Evolutionary conservation across 2,329 filamentous ascomycete species (phyloP), one percentile per base, ranked within the genome.

Genomic region (Ophiocordyceps camponoti-floridani): DNA sequence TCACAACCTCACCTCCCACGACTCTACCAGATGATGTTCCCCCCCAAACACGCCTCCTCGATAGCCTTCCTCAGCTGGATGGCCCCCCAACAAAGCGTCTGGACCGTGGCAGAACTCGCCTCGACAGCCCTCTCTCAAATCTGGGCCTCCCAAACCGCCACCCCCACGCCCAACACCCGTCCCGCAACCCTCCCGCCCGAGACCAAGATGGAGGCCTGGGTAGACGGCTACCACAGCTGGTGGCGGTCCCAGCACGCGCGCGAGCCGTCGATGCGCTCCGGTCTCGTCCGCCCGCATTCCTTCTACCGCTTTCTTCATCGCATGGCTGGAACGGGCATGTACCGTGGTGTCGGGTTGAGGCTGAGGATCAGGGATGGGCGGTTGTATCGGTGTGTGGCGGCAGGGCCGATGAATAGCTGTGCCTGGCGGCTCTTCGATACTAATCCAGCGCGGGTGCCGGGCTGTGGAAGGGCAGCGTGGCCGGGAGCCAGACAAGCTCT

Each of bases 11-110:
- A 53, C 0, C 53, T 63, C 4, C 56, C 59, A 8, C 47, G 56
- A 2, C 52, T 68, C 3, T 68, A 62, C 45, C 59, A 61, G 42
- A 65, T 65, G 48, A 51, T 67, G 2, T 67, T 69, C 50, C 63
- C 65, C 2, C 55, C 62, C 0, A 51, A 55, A 14, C 54, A 62
- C 23, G 61, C 64, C 8, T 58, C 65, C 33, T 65, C 62, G 16
- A 56, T 69, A 18, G 67, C 62, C 0, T 59, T 67, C 44, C 47
- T 65, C 31, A 59, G 61, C 49, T 59, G 59, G 49, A 53, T 54
- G 31, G 55, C 57, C n/a, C 56, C 59, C 23, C 53, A 54, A 48
- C 50, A 61, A 47, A 53, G 54, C 47, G 56, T 53, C 47, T 60
- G 40, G 27, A 55, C 56, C 35, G 53, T 64, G 8, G 54, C 59